phyloP scores from a whole-genome alignment of 2,329 filamentous ascomycete genomes.

The Penicillium brevicompactum region DNA sequence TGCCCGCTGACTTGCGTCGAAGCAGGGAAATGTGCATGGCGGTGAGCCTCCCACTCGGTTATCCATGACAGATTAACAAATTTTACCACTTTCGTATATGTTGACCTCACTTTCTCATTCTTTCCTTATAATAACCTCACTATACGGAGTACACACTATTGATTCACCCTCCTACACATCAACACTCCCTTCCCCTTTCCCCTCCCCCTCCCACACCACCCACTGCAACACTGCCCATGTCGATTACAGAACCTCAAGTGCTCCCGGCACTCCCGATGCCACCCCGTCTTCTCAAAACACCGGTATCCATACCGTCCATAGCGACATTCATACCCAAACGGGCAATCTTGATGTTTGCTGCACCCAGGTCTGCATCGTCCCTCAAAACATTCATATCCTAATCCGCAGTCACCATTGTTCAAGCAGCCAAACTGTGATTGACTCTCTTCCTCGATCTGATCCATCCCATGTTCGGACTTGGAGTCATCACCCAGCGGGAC shows the following conservation, averaged over 20 bases:
- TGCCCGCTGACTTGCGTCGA: slow-evolving; percentile 38
- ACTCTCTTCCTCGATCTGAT: not conserved
- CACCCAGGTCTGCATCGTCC: not conserved
- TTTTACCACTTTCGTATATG: not conserved
- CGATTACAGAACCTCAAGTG: not conserved
- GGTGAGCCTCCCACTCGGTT: slow-evolving; percentile 43
- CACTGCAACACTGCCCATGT: not conserved
- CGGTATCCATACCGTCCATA: not conserved
- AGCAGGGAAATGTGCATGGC: slow-evolving; percentile 42
- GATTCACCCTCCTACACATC: not conserved
- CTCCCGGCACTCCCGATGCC: not conserved
- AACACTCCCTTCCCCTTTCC: not conserved
- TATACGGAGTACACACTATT: not conserved
- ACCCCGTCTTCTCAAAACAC: not conserved
- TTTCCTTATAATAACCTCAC: not conserved
- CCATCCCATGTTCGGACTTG: not conserved
- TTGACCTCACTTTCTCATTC: not conserved
- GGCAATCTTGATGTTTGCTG: not conserved
- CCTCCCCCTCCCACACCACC: not conserved
- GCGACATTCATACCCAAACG: not conserved
- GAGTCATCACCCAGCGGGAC: no score
- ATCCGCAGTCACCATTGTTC: not conserved
- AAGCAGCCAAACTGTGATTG: not conserved
- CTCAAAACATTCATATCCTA: not conserved
- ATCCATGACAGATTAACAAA: slow-evolving; percentile 43